Evolutionary conservation across 352 stramenopile genomes (phyloP).

Genomic region (Phytophthora colocasiae): DNA sequence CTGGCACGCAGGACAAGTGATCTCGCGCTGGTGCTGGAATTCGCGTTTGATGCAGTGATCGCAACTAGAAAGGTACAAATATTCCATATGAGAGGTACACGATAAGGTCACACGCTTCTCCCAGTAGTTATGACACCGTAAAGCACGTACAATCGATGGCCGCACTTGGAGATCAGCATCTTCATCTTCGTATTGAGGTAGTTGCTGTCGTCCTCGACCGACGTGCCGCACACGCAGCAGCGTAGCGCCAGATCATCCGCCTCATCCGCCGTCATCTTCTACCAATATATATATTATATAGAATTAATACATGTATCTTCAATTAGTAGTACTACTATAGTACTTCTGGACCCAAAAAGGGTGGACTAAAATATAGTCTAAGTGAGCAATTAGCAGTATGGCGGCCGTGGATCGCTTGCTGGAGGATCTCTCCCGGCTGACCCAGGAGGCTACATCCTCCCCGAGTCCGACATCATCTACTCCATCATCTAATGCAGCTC

Average conservation of each 20-base stretch:
- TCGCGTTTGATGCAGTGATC: slow-evolving; percentile 89
- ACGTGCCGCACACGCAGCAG: slow-evolving; percentile 91
- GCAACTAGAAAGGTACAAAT: slow-evolving; percentile 48
- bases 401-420: slow-evolving; percentile 46
- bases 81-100: slow-evolving; percentile 13
- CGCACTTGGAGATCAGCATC: slow-evolving; percentile 92
- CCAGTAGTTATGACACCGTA: not conserved
- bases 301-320: too few relatives aligned
- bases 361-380: not conserved
- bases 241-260: slow-evolving; percentile 79
- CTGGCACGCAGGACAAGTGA: slow-evolving; percentile 79
- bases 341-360: too few relatives aligned
- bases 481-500: slow-evolving; percentile 18
- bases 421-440: slow-evolving; percentile 49
- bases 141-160: slow-evolving; percentile 84
- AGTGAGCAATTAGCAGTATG: slow-evolving; percentile 11
- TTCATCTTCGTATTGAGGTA: slow-evolving; percentile 94
- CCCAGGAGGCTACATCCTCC: slow-evolving; percentile 5
- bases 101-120: slow-evolving; percentile 1
- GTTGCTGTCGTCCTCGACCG: slow-evolving; percentile 86
- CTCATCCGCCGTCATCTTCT: slow-evolving; percentile 50
- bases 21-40: slow-evolving; percentile 90
- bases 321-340: too few relatives aligned
- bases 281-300: too few relatives aligned
- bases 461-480: not conserved